Base-by-base conservation (phyloP, 495 filamentous ascomycete species). In the Aspergillus sparsus region DNA sequence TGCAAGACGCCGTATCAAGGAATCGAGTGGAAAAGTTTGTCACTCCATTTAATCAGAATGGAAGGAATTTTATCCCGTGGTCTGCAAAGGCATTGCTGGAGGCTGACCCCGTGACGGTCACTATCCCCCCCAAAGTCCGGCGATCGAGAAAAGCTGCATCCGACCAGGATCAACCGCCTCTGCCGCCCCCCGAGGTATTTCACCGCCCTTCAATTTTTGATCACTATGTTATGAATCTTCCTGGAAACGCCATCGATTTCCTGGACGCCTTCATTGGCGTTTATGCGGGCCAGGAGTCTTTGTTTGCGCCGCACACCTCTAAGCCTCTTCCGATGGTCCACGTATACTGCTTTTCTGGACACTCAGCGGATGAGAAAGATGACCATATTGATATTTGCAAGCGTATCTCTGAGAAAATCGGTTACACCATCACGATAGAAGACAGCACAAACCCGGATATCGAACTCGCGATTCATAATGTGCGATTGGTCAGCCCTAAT, bases 161-260 rank as follows among this genome's bases (percentile, higher is more conserved):
- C 6, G 60, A 63, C 37, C 49, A 67, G 27, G 49, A 58, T 16
- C 54, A 67, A 54, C 68, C 72, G 6, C 51, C 61, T 10, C 71
- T 69, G 7, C 66, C 75, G 12, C 77, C 77, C 12, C 74, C 71
- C 21, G 74, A 76, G 49, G 71, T 83, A 53, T 77, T 81, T 33
- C 72, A 83, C 33, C 90, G 88, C 3, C 82, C 85, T 2, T 70
- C 64, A 0, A 83, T 87, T 27, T 91, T 98, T 70, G 80, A 83
- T 32, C 94, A 98, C 77, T 98, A 91, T 70, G 87, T 98, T 54
- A 95, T 98, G 88, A 98, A 98, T 73, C 90, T 98, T 5, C 94
- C 94, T 8, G 95, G 92, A 6, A 85, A 82, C 3, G 94, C 94
- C 0, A 85, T 92, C 60, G 83, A 85, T 57, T 98, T 98, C 74